A percentile compares a stretch with the other conserved stretches of the same genome.
Conservation (phyloP, 2,329 filamentous ascomycete genomes). For the Alternaria arbusti region DNA sequence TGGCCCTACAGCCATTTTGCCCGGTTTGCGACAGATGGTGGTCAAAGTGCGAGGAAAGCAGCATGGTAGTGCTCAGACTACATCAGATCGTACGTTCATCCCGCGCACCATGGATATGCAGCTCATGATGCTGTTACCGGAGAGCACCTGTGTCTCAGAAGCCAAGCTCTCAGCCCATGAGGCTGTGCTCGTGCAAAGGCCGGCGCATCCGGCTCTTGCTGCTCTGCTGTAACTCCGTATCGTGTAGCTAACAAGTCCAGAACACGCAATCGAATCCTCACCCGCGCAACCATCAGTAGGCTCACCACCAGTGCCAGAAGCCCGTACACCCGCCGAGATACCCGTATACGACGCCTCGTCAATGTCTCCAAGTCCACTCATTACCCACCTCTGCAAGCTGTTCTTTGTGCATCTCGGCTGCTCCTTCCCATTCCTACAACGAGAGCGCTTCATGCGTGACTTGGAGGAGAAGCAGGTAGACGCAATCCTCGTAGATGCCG, state of each 20-base stretch:
- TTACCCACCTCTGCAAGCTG: conserved; percentile 76
- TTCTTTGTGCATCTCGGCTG: conserved; percentile 86
- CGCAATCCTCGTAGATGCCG: conserved; percentile 83
- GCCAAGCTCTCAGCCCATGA: neutral
- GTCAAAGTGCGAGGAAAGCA: conserved; percentile 73
- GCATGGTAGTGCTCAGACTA: conserved; percentile 64
- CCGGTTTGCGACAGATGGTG: conserved; percentile 93
- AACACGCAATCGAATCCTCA: conserved; percentile 42
- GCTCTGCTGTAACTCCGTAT: neutral
- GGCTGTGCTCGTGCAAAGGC: neutral
- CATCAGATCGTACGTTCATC: conserved; percentile 54
- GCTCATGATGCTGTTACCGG: neutral
- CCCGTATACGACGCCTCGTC: conserved; percentile 81
- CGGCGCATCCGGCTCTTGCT: conserved; percentile 3
- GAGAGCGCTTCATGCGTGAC: conserved; percentile 74
- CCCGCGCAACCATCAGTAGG: conserved; percentile 39
- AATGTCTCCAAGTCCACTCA: conserved; percentile 74
- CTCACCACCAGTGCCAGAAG: conserved; percentile 44
- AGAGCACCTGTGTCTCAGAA: neutral
- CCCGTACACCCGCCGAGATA: conserved; percentile 52
- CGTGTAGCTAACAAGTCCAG: conserved; percentile 12
- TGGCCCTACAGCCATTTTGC: conserved; percentile 87
- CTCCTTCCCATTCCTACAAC: conserved; percentile 82
- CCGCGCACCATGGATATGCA: neutral
- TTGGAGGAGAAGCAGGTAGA: conserved; percentile 82